A percentile compares a stretch with the other conserved stretches of the same genome.
These are phyloP conservation scores for Calonectria henricotiae DNA, from an alignment of 2,329 filamentous ascomycete genomes.

Conservation along the genomic window DNA sequence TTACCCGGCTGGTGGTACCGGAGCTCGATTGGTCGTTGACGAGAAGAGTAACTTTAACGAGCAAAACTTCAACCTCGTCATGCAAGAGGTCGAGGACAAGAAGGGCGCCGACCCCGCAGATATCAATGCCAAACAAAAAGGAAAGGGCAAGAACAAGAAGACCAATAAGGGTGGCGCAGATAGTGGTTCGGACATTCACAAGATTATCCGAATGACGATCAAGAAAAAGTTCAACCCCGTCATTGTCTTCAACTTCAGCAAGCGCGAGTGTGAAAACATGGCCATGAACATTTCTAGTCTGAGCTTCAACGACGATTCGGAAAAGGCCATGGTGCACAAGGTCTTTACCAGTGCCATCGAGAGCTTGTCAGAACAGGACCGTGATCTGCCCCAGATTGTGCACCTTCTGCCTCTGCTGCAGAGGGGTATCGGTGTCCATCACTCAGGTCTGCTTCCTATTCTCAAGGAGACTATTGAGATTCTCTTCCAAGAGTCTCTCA, in stretches of 20 bases:
- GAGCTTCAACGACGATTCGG: conserved; percentile 95
- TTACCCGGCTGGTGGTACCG: conserved; percentile 92
- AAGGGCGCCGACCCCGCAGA: conserved; percentile 89
- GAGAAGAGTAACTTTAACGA: conserved; percentile 97
- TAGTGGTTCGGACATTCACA: conserved; percentile 88
- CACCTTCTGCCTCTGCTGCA: conserved; percentile 91
- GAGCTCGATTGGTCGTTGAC: conserved; percentile 94
- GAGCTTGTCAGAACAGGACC: conserved; percentile 92
- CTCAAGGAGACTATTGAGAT: conserved; percentile 99
- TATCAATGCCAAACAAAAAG: conserved; percentile 84
- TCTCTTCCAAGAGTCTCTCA: conserved; percentile 96
- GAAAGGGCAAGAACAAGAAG: conserved; percentile 93
- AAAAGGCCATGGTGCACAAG: conserved; percentile 94
- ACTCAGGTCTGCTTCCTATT: conserved; percentile 94
- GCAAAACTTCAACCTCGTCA: conserved; percentile 97
- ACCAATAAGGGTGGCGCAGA: conserved; percentile 89
- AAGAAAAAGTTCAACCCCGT: conserved; percentile 97
- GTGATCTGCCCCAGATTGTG: conserved; percentile 88
- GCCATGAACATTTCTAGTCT: conserved; percentile 89
- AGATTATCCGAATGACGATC: conserved; percentile 99
- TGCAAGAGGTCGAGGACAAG: conserved; percentile 90
- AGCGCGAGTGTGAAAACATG: conserved; percentile 93
- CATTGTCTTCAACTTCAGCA: conserved; percentile 99
- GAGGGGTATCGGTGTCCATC: conserved; percentile 96
- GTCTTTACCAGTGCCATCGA: conserved; percentile 96